phyloP scores from a whole-genome alignment of 768 basidiomycete genomes.

The Neoboletus subvelutipes region DNA sequence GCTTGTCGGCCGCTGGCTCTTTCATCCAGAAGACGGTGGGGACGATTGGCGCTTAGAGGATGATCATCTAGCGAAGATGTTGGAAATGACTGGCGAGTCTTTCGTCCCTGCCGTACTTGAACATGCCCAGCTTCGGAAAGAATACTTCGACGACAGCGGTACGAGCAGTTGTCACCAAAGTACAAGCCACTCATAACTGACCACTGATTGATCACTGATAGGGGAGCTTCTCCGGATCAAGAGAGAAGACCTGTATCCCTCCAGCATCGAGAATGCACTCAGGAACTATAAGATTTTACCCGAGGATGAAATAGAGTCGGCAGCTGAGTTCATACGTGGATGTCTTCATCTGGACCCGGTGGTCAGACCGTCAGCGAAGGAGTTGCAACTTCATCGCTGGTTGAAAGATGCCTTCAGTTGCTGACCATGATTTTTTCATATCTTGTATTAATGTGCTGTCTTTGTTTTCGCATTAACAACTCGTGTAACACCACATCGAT shows the following conservation, averaged over 20 bases:
- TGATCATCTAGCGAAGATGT: background rate
- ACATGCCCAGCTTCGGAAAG: background rate
- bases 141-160: background rate
- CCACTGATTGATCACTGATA: background rate
- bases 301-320: background rate
- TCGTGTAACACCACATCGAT: background rate
- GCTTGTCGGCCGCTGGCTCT: background rate
- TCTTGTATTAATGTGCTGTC: background rate
- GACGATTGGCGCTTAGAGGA: background rate
- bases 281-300: background rate
- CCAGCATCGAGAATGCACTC: background rate
- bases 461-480: background rate
- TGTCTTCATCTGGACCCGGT: background rate
- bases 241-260: background rate
- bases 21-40: background rate
- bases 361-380: background rate
- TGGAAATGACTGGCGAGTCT: background rate
- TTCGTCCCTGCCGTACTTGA: background rate
- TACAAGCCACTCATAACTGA: background rate
- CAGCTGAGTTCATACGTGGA: background rate
- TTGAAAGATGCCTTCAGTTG: background rate
- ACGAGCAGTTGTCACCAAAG: background rate
- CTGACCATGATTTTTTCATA: background rate
- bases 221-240: background rate
- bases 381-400: background rate